Evolutionary conservation across 2,329 filamentous ascomycete species (phyloP), one percentile per base, ranked within the genome.

Genomic region (Chalaropsis thielavioides): DNA sequence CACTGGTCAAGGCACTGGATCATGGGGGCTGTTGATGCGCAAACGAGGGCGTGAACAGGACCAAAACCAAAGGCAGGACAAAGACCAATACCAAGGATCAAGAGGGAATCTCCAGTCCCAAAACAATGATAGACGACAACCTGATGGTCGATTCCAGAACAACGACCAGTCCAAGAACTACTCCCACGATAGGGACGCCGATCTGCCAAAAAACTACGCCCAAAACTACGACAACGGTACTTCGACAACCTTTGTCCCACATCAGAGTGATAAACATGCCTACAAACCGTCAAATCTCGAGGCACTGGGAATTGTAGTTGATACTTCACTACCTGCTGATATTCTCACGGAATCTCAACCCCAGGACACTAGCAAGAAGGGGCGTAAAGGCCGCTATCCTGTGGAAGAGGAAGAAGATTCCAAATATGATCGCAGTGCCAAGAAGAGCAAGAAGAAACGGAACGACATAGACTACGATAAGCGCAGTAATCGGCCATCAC

Each of bases 21-120:
- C 58, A 64, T 66, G 65, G 65, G 56, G 65, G 8, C 40, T 62
- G 4, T 49, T 66, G 54, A 63, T 54, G 44, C 54, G 62, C 22
- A 64, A 54, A 24, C 61, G 49, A 19, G 61, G 61, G 5, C 44
- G 43, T 24, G 61, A 63, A 46, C 44, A 61, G 35, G 54, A 22
- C 8, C 43, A 49, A 17, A n/a, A 24, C 27, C 38, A 31, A 64
- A 31, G 40, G 22, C 61, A 63, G 35, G 51, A 63, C 35, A 63
- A 27, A 43, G 40, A 43, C 17, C 62, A 64, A 22, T 5, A n/a
- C 10, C 41, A 58, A 49, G 43, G 17, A 13, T 13, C 7, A n/a
- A 51, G 43, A 54, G 31, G 31, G 22, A 58, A 58, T 17, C 15
- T 15, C 5, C 54, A 58, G 27, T 22, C 6, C 17, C 54, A 35